Evolutionary conservation across 1,284 basidiomycete genomes (phyloP), one percentile per base, ranked within the genome.

Genomic region (Nidula niveotomentosa): DNA sequence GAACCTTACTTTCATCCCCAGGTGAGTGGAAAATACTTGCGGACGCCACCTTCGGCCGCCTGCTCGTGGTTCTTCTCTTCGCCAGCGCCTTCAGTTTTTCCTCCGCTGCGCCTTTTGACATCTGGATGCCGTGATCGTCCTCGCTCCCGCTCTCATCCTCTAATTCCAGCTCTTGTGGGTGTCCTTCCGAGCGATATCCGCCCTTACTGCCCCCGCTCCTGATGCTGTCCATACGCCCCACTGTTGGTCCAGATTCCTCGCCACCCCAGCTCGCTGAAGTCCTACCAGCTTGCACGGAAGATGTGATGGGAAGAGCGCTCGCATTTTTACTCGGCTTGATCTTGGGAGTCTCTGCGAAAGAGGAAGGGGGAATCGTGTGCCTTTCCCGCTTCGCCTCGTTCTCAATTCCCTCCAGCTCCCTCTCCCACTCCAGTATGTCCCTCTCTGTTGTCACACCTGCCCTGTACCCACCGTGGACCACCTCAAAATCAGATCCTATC

Each of bases 81-180:
- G 80, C 79, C 5, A 88, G 68, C 3, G 79, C 80, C 50, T 76
- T 81, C 50, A 90, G 62, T 64, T 76, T 83, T 68, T 84, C 79
- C 60, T 88, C 80, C 3, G 84, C 88, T 23, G 86, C 74, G 50
- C 85, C 86, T 63, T 75, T 76, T 36, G 86, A 84, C 18, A 88
- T 67, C 57, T 78, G 77, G 33, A 84, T 76, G 45, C 68, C 78
- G 13, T 76, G 67, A 17, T 81, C 79, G 10, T 74, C 79, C 15
- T 80, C 86, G 54, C 79, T 83, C 39, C 85, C 88, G 52, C 77
- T 81, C 18, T 83, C 80, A 12, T 86, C 81, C 60, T 91, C 90
- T 73, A 91, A 71, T 65, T 91, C 89, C 57, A 78, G 76, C 36
- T 79, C 85, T 54, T 80, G 76, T 4, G 90, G 91, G 7, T 80